A percentile compares a stretch with the other conserved stretches of the same genome.
phyloP scores from a whole-genome alignment of 139 green algal genomes.

The Picochlorum sp. region DNA sequence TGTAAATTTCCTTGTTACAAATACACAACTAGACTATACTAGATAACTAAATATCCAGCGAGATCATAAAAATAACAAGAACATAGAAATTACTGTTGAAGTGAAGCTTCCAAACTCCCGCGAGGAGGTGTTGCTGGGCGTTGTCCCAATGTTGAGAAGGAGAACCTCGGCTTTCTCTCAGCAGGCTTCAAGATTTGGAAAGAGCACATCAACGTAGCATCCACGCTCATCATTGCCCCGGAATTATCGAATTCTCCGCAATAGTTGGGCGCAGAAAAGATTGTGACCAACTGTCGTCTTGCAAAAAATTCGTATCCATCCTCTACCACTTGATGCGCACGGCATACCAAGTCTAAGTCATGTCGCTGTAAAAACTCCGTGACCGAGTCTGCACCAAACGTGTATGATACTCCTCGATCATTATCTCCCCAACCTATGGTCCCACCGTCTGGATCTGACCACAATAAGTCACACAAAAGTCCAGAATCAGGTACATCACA shows the following conservation, averaged over 20 bases:
- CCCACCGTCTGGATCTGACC: constrained; percentile 99
- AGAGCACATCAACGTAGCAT: constrained; percentile 99
- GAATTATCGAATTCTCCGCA: constrained; percentile 99
- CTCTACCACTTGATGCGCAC: constrained; percentile 97
- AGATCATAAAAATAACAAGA: too few relatives aligned
- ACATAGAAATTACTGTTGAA: not conserved
- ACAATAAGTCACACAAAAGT: constrained; percentile 98
- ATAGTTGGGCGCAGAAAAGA: constrained; percentile 98
- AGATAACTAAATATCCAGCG: not conserved
- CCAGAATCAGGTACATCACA: constrained; percentile 96
- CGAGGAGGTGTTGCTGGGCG: constrained; percentile 20
- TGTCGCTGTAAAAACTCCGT: constrained; percentile 93
- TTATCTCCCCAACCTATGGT: constrained; percentile 93
- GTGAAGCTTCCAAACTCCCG: not conserved
- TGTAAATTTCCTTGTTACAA: not conserved
- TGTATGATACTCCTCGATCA: constrained; percentile 97
- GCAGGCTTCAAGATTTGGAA: constrained; percentile 99
- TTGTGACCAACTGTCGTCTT: constrained; percentile 95
- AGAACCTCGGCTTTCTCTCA: constrained; percentile 85
- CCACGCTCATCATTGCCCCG: constrained; percentile 98
- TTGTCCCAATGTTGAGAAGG: constrained; percentile 23
- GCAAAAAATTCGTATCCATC: constrained; percentile 99
- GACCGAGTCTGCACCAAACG: constrained; percentile 91
- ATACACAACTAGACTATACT: not conserved
- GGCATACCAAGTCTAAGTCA: constrained; percentile 93